Evolutionary conservation across 2,329 filamentous ascomycete genomes (phyloP).

Genomic region (Sporothrix euskadiensis): DNA sequence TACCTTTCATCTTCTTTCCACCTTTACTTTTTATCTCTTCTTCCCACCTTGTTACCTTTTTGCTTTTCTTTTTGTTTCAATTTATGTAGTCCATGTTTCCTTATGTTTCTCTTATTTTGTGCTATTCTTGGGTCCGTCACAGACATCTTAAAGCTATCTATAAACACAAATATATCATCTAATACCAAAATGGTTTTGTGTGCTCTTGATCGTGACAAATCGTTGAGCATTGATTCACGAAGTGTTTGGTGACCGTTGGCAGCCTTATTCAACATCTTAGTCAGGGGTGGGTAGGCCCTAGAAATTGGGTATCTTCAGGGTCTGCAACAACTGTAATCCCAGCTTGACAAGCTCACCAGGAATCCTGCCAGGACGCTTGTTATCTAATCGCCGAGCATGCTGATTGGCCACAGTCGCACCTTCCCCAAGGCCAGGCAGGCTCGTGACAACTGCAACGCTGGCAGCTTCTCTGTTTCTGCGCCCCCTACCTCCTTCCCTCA

Average conservation of each 20-base stretch:
- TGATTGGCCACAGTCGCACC: slow-evolving; percentile 25
- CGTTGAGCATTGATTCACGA: background rate
- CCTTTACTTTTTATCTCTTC: background rate
- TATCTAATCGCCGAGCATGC: slow-evolving; percentile 22
- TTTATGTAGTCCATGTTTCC: background rate
- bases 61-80: background rate
- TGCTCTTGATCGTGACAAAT: background rate
- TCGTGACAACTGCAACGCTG: slow-evolving; percentile 33
- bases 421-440: slow-evolving; percentile 17
- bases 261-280: slow-evolving; percentile 16
- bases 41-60: background rate
- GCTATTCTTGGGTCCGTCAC: slow-evolving; percentile 11
- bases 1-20: background rate
- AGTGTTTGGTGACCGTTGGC: background rate
- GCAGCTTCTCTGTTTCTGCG: slow-evolving; percentile 27
- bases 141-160: background rate
- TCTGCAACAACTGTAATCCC: background rate
- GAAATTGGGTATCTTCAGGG: background rate
- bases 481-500: slow-evolving; percentile 7
- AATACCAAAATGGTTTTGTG: background rate
- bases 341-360: slow-evolving; percentile 5
- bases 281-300: slow-evolving; percentile 20
- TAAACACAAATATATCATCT: background rate
- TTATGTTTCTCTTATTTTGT: background rate
- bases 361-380: background rate